These are phyloP conservation scores for Solioccasus polychromus DNA, from an alignment of 768 basidiomycete species.

Conservation along the genomic window DNA sequence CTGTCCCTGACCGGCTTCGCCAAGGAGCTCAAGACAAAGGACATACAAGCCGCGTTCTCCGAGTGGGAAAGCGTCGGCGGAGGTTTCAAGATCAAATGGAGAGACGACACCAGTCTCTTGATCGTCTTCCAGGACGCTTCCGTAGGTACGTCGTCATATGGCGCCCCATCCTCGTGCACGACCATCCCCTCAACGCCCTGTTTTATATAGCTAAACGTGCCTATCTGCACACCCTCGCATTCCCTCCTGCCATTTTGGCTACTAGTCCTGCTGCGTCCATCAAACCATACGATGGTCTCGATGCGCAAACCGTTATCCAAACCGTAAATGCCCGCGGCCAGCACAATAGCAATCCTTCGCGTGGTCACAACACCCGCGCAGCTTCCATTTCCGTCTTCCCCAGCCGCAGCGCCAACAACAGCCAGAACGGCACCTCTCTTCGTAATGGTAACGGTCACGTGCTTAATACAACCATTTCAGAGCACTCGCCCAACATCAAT, in stretches of 20 bases:
- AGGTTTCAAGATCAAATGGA: slow-evolving; percentile 99
- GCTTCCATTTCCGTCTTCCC: slow-evolving; percentile 65
- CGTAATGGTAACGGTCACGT: slow-evolving; percentile 38
- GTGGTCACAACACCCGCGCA: slow-evolving; percentile 69
- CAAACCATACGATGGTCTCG: slow-evolving; percentile 91
- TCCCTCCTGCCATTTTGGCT: slow-evolving; percentile 68
- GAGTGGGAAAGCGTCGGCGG: slow-evolving; percentile 85
- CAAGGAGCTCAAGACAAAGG: slow-evolving; percentile 95
- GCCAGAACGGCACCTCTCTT: slow-evolving; percentile 30
- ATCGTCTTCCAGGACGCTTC: slow-evolving; percentile 92
- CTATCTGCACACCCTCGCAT: slow-evolving; percentile 86
- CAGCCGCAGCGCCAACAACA: slow-evolving; percentile 44
- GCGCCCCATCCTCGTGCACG: not conserved
- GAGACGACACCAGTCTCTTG: slow-evolving; percentile 91
- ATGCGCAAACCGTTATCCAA: slow-evolving; percentile 84
- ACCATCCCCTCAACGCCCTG: not conserved
- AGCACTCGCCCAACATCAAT: slow-evolving; percentile 40
- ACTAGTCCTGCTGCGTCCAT: slow-evolving; percentile 59
- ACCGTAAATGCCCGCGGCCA: slow-evolving; percentile 74
- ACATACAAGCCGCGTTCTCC: slow-evolving; percentile 87
- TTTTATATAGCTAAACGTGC: slow-evolving; percentile 26
- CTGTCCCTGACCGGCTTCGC: slow-evolving; percentile 90
- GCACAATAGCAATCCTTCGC: slow-evolving; percentile 57
- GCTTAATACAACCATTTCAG: slow-evolving; percentile 45
- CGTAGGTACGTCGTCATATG: slow-evolving; percentile 62